Percentiles rank a stretch among this genome's conserved stretches.
Conservation (phyloP, 2,329 filamentous ascomycete genomes). For the Fusarium circinatum region DNA sequence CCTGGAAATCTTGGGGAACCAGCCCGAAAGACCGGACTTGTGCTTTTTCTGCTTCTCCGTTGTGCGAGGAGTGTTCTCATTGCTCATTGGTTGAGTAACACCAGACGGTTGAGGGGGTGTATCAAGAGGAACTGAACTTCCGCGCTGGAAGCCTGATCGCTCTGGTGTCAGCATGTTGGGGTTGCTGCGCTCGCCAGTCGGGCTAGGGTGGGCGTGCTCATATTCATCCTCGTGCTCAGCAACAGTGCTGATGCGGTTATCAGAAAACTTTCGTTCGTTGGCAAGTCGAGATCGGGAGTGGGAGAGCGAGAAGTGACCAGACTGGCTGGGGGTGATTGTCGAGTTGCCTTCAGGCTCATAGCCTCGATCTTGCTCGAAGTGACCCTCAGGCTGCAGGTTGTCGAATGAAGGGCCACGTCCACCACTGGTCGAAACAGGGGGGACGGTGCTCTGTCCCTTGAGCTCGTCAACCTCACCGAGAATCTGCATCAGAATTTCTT, state of each 20-base stretch:
- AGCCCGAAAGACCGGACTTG: conserved; percentile 83
- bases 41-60: conserved; percentile 85
- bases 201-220: conserved; percentile 61
- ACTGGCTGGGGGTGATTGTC: conserved; percentile 74
- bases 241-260: conserved; percentile 90
- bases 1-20: conserved; percentile 91
- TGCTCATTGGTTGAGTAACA: conserved; percentile 62
- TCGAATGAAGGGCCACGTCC: conserved; percentile 74
- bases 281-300: conserved; percentile 58
- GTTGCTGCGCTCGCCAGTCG: conserved; percentile 47
- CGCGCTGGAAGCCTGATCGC: conserved; percentile 59
- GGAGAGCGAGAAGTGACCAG: conserved; percentile 76
- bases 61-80: conserved; percentile 79
- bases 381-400: conserved; percentile 69
- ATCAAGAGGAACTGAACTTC: conserved; percentile 63
- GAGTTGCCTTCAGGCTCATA: conserved; percentile 89
- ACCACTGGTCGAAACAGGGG: conserved; percentile 49
- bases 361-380: conserved; percentile 75
- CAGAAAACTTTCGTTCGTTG: conserved; percentile 69
- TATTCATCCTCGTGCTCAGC: conserved; percentile 84
- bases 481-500: conserved; percentile 91
- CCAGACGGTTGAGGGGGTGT: conserved; percentile 67
- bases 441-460: conserved; percentile 68
- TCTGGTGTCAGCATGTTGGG: conserved; percentile 72
- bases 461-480: conserved; percentile 90